Evolutionary conservation across 768 basidiomycete genomes (phyloP).

Genomic region (Lactarius hatsudake): DNA sequence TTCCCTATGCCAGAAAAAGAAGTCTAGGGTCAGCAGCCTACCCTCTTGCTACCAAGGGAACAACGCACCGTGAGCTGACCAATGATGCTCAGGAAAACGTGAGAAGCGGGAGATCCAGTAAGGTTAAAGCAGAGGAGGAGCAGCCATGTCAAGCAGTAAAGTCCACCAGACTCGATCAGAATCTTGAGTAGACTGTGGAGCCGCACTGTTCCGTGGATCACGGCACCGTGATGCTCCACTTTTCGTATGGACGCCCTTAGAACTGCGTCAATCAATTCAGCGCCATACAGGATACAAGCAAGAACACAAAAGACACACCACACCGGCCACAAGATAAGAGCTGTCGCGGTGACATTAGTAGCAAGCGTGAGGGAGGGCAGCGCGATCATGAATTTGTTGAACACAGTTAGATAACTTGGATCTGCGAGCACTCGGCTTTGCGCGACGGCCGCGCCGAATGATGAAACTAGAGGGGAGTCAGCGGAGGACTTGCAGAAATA

Average conservation of each 20-base stretch:
- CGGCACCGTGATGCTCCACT: neutral
- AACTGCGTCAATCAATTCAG: neutral
- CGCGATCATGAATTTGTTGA: constrained; percentile 8
- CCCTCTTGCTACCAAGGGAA: neutral
- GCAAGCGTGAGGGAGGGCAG: constrained; percentile 15
- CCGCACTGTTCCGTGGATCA: neutral
- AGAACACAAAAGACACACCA: neutral
- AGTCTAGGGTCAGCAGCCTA: neutral
- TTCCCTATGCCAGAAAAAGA: constrained; percentile 7
- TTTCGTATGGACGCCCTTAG: constrained; percentile 1
- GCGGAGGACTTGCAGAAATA: neutral
- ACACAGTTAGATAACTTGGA: neutral
- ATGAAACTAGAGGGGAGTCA: constrained; percentile 15
- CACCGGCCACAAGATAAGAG: constrained; percentile 12
- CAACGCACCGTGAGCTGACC: constrained; percentile 16
- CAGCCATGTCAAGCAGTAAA: constrained; percentile 24
- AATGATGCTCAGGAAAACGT: constrained; percentile 5
- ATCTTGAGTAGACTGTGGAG: constrained; percentile 17
- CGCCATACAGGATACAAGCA: neutral
- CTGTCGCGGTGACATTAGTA: constrained; percentile 16
- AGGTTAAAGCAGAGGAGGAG: constrained; percentile 13
- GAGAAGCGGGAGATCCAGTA: neutral
- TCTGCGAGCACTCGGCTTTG: neutral
- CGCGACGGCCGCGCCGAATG: constrained; percentile 4
- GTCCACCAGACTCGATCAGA: constrained; percentile 24